Conservation (phyloP, 1,139 yeast species). For the Lodderomyces jiufengensis region DNA sequence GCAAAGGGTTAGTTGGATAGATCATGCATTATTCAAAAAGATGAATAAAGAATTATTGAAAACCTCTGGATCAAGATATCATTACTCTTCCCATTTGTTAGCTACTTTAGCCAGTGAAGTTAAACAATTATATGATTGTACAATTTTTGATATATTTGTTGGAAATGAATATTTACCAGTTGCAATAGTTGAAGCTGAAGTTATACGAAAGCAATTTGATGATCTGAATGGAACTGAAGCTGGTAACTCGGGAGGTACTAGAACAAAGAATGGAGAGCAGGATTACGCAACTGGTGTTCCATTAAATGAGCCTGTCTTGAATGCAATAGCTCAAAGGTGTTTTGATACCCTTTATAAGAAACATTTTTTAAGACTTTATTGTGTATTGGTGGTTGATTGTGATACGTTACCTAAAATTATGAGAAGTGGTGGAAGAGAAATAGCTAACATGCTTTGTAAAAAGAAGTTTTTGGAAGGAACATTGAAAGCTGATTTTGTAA, state of each 20-base stretch:
- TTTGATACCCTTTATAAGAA: constrained; percentile 65
- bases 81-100: constrained; percentile 80
- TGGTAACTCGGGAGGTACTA: constrained; percentile 9
- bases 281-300: constrained; percentile 34
- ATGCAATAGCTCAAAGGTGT: constrained; percentile 72
- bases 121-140: constrained; percentile 80
- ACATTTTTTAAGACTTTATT: constrained; percentile 76
- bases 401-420: constrained; percentile 80
- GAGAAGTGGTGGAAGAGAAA: constrained; percentile 82
- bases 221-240: constrained; percentile 17
- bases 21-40: constrained; percentile 39
- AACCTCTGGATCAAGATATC: constrained; percentile 53
- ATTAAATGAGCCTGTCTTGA: constrained; percentile 56
- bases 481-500: constrained; percentile 72
- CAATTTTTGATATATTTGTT: constrained; percentile 83
- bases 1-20: constrained; percentile 67
- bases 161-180: constrained; percentile 86
- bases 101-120: constrained; percentile 81
- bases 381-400: constrained; percentile 77
- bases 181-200: constrained; percentile 80
- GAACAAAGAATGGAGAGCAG: constrained; percentile 14
- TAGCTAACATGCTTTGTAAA: constrained; percentile 91
- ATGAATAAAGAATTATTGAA: constrained; percentile 29
- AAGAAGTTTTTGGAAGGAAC: constrained; percentile 75
- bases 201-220: constrained; percentile 46